A percentile compares a stretch with the other conserved stretches of the same genome.
phyloP scores from a whole-genome alignment of 2,329 filamentous ascomycete genomes.

The Zasmidium citrigriseum region DNA sequence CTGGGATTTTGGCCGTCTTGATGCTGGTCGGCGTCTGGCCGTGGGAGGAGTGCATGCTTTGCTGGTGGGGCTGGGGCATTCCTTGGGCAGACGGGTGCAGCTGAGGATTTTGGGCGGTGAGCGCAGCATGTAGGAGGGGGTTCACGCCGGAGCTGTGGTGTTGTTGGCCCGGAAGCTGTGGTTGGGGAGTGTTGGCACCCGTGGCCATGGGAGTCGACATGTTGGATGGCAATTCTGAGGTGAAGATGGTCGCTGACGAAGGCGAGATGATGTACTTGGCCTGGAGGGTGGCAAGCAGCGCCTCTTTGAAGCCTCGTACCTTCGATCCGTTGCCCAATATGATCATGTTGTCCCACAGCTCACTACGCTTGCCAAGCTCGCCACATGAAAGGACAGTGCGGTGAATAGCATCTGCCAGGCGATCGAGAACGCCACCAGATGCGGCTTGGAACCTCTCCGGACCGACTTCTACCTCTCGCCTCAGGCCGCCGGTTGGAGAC shows the following conservation, averaged over 20 bases:
- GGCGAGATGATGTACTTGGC: slow-evolving; percentile 88
- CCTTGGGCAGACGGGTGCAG: slow-evolving; percentile 39
- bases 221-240: slow-evolving; percentile 91
- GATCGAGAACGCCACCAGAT: slow-evolving; percentile 73
- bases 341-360: slow-evolving; percentile 89
- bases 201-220: slow-evolving; percentile 88
- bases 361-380: slow-evolving; percentile 79
- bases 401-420: slow-evolving; percentile 81
- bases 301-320: slow-evolving; percentile 79
- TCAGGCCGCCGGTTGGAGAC: slow-evolving; percentile 36
- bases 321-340: slow-evolving; percentile 85
- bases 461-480: slow-evolving; percentile 72
- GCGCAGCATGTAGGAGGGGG: slow-evolving; percentile 87
- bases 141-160: slow-evolving; percentile 64
- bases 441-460: slow-evolving; percentile 68
- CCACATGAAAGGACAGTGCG: slow-evolving; percentile 79
- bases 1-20: slow-evolving; percentile 73
- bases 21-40: slow-evolving; percentile 81
- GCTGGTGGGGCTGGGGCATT: slow-evolving; percentile 31
- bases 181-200: slow-evolving; percentile 84
- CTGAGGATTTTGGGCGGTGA: slow-evolving; percentile 64
- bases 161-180: slow-evolving; percentile 45
- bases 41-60: slow-evolving; percentile 54
- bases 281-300: slow-evolving; percentile 76
- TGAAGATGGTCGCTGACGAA: slow-evolving; percentile 92